Evolutionary conservation across 352 stramenopile species (phyloP), one percentile per base, ranked within the genome.

Genomic region (Thalassiosira allenii): DNA sequence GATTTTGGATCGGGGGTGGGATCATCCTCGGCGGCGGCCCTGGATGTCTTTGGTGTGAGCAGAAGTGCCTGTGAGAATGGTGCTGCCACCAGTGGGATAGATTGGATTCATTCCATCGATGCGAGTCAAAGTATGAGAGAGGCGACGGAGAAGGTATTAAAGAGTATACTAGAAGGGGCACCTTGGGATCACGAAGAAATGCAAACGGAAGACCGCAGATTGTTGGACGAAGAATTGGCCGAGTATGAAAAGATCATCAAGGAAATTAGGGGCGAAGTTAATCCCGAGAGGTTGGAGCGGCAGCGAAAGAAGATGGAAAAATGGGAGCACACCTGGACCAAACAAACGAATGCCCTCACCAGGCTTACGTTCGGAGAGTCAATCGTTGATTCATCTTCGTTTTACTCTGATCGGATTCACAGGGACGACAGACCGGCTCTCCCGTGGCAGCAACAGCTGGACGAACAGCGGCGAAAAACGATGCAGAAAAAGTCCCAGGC

Each of bases 61-160:
- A 4, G 67, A 51, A 49, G 33, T 9, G 43, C 43, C 30, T 37
- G 17, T 66, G 57, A 43, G n/a, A 47, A 43, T 27, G 34, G 17
- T 40, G 5, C 25, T 65, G 56, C 23, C 1, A 32, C 9, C 34
- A 44, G 65, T 56, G 78, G 54, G n/a, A 83, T 93, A 32, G 81
- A 93, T 58, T 93, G 89, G 89, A 77, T 93, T 33, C 89, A 93
- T 88, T 88, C 79, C 0, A 86, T 93, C 57, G 89, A 93, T 69
- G 81, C 86, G 3, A 87, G 75, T 63, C 64, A 80, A 68, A 74
- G 79, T 40, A 92, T 92, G 86, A 41, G 89, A 49, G 83, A 92
- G 63, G 75, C 75, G 29, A 83, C 86, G 0, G 54, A 87, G 56
- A 62, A 70, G 23, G 65, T 93, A 2, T 32, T 91, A 20, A 71